phyloP scores from a whole-genome alignment of 495 filamentous ascomycete species.

The Daldinia bambusicola region DNA sequence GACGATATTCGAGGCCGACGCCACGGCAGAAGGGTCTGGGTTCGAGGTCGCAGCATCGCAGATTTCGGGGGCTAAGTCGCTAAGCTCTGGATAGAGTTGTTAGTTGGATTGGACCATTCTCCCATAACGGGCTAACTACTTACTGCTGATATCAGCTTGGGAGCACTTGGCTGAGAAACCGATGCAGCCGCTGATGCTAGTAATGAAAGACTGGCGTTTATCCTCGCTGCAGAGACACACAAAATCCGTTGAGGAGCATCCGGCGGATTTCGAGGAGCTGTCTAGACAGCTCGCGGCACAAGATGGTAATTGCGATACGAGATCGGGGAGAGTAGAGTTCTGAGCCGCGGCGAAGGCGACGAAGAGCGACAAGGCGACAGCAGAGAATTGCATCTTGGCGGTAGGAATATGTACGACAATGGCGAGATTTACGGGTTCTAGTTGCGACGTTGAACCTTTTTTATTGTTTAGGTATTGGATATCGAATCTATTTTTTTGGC shows the following conservation, averaged over 20 bases:
- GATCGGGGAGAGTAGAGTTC: conserved; percentile 46
- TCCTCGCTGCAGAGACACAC: conserved; percentile 39
- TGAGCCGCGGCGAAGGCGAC: conserved; percentile 44
- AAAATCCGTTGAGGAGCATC: conserved; percentile 45
- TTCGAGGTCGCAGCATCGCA: conserved; percentile 40
- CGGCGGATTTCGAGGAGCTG: conserved; percentile 27
- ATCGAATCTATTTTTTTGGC: conserved; percentile 13
- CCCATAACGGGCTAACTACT: conserved; percentile 9
- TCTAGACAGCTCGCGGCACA: conserved; percentile 45
- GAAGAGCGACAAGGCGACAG: conserved; percentile 38
- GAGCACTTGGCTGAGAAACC: conserved; percentile 32
- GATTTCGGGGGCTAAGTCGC: conserved; percentile 39
- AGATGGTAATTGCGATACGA: conserved; percentile 43
- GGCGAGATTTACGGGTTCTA: neutral
- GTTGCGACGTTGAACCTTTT: neutral
- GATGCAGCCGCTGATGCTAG: conserved; percentile 35
- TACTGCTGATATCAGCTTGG: conserved; percentile 38
- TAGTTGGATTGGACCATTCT: conserved; percentile 7
- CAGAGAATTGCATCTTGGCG: conserved; percentile 43
- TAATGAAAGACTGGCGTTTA: conserved; percentile 28
- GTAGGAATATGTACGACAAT: neutral
- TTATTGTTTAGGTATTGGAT: neutral
- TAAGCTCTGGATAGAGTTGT: conserved; percentile 31
- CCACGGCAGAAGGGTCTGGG: conserved; percentile 44
- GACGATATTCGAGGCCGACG: conserved; percentile 45